Conservation (phyloP, 768 basidiomycete species). For the Coprinopsis marcescibilis region DNA sequence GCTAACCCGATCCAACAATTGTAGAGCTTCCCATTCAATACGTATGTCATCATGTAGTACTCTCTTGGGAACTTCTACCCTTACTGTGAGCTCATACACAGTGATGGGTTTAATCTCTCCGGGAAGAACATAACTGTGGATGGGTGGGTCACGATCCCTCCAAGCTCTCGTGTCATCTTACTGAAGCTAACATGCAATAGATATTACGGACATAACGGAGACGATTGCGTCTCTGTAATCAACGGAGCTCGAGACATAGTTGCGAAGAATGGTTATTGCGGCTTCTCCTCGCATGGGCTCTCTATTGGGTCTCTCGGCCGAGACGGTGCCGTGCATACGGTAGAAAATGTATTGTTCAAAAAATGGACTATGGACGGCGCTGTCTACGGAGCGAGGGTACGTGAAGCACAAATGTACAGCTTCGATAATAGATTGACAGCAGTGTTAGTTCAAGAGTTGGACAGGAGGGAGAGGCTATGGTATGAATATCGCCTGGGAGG, state of each 20-base stretch:
- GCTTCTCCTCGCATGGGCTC: conserved; percentile 42
- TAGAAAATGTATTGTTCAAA: conserved; percentile 39
- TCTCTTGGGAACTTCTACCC: neutral
- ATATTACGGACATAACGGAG: conserved; percentile 41
- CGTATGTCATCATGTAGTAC: conserved; percentile 23
- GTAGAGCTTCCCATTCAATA: conserved; percentile 39
- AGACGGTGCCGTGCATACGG: conserved; percentile 32
- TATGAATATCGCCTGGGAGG: conserved; percentile 43
- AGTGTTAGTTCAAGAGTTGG: conserved; percentile 40
- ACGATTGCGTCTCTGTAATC: conserved; percentile 44
- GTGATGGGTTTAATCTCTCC: conserved; percentile 29
- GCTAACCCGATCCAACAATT: neutral
- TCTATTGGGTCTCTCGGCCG: conserved; percentile 43
- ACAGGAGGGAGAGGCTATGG: conserved; percentile 42
- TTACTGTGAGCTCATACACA: no score
- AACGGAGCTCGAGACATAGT: conserved; percentile 39
- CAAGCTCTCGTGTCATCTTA: neutral
- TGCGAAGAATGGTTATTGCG: conserved; percentile 39
- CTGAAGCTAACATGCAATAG: conserved; percentile 13
- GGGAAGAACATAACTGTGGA: conserved; percentile 36
- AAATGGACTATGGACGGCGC: conserved; percentile 47
- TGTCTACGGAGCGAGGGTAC: conserved; percentile 38
- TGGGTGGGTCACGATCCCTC: conserved; percentile 17
- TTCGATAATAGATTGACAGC: conserved; percentile 2
- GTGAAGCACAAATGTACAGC: conserved; percentile 5